Evolutionary conservation across 2,329 filamentous ascomycete genomes (phyloP).

Genomic region (Ascochyta rabiei): DNA sequence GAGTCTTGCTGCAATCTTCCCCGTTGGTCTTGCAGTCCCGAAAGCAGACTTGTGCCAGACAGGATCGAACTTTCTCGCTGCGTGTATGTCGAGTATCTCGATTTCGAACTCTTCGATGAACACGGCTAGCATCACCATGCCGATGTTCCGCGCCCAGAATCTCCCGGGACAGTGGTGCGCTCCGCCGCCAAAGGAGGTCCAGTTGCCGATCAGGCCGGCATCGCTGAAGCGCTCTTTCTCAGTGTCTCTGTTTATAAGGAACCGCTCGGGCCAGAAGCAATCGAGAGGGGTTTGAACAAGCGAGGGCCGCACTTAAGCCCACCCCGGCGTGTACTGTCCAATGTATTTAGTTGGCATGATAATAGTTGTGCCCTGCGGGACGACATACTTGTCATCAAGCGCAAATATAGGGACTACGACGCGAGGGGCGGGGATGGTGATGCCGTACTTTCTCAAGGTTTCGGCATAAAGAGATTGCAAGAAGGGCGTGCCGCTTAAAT

Average conservation of each 20-base stretch:
- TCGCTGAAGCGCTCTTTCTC: constrained; percentile 20
- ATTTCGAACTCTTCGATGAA: not conserved
- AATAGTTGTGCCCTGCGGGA: constrained; percentile 17
- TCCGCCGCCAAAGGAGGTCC: constrained; percentile 25
- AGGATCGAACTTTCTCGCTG: not conserved
- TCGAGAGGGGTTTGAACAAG: constrained; percentile 6
- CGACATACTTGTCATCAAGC: constrained; percentile 20
- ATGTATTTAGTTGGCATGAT: constrained; percentile 17
- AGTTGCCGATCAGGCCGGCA: constrained; percentile 18
- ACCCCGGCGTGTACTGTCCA: constrained; percentile 12
- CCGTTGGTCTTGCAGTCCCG: not conserved
- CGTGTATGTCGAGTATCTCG: not conserved
- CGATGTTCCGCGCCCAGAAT: constrained; percentile 25
- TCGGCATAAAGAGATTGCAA: constrained; percentile 26
- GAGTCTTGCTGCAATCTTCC: not conserved
- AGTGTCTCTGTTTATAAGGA: not conserved
- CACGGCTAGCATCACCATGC: constrained; percentile 7
- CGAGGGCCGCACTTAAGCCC: not conserved
- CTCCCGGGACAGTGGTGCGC: constrained; percentile 27
- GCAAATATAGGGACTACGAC: constrained; percentile 9
- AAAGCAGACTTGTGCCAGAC: not conserved
- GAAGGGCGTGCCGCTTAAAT: constrained; percentile 18
- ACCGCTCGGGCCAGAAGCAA: constrained; percentile 25
- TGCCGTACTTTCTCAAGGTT: constrained; percentile 16
- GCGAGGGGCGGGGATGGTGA: constrained; percentile 11